Evolutionary conservation across 1,284 basidiomycete species (phyloP).

Genomic region (Ustilago esculenta): DNA sequence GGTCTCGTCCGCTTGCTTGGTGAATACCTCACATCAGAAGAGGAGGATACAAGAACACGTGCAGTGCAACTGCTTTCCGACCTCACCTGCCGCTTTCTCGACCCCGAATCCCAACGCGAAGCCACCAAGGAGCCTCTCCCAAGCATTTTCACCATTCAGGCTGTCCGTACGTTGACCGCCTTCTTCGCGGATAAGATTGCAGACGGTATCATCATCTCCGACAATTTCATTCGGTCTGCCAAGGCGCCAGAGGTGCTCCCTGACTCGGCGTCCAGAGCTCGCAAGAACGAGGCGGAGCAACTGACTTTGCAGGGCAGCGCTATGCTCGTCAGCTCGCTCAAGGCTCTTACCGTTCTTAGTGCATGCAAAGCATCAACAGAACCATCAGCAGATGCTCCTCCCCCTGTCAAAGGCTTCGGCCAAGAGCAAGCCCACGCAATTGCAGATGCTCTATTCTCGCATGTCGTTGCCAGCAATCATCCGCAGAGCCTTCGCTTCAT

Average conservation of each 20-base stretch:
- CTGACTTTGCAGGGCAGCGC: conserved; percentile 53
- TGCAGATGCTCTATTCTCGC: conserved; percentile 75
- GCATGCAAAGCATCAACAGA: conserved; percentile 24
- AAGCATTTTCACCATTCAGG: conserved; percentile 80
- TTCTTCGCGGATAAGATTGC: conserved; percentile 90
- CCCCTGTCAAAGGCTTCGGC: conserved; percentile 73
- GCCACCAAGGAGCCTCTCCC: conserved; percentile 70
- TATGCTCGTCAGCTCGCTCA: conserved; percentile 69
- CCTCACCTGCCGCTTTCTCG: conserved; percentile 46
- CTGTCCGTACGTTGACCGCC: conserved; percentile 76
- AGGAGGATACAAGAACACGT: conserved; percentile 80
- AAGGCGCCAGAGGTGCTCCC: conserved; percentile 56
- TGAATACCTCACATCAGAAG: conserved; percentile 85
- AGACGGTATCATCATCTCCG: conserved; percentile 73
- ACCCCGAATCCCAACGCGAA: conserved; percentile 4
- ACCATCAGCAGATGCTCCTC: conserved; percentile 1
- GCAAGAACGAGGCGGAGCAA: conserved; percentile 43
- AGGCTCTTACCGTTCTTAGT: conserved; percentile 75
- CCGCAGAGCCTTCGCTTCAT: conserved; percentile 83
- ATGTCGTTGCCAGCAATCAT: conserved; percentile 82
- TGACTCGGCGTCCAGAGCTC: conserved; percentile 45
- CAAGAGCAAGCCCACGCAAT: conserved; percentile 78
- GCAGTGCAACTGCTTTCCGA: conserved; percentile 71
- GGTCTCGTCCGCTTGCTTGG: conserved; percentile 86
- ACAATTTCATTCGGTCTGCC: conserved; percentile 35